These are phyloP conservation scores for Pseudonectria foliicola DNA, from an alignment of 2,329 filamentous ascomycete species.

Conservation along the genomic window DNA sequence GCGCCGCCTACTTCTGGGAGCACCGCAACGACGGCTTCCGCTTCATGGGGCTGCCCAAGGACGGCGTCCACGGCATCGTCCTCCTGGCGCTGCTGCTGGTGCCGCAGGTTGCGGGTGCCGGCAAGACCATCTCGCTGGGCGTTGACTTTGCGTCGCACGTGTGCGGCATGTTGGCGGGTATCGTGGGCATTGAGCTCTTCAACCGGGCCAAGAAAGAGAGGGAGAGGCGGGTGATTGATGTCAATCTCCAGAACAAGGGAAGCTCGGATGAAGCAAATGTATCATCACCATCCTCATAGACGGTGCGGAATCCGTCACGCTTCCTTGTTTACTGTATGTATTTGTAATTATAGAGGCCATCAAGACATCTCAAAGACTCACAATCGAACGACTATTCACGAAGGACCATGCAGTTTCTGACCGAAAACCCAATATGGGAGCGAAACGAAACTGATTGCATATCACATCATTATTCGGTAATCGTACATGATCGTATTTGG, in stretches of 20 bases:
- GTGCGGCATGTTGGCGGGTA: conserved; percentile 42
- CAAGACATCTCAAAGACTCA: too few relatives aligned
- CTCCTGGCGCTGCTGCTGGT: conserved; percentile 46
- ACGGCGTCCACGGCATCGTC: conserved; percentile 47
- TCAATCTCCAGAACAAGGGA: not conserved
- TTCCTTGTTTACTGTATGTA: too few relatives aligned
- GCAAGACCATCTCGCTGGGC: conserved; percentile 33
- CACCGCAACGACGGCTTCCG: conserved; percentile 50
- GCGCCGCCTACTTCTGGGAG: conserved; percentile 55
- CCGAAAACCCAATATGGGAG: too few relatives aligned
- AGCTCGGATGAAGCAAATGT: too few relatives aligned
- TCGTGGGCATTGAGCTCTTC: conserved; percentile 32
- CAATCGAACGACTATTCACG: too few relatives aligned
- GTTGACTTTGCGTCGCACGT: conserved; percentile 49
- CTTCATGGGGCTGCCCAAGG: conserved; percentile 50
- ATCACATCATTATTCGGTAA: too few relatives aligned
- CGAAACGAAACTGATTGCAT: too few relatives aligned
- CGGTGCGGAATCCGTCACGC: not conserved
- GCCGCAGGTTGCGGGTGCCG: conserved; percentile 41
- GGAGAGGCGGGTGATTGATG: conserved; percentile 14
- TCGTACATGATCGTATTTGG: too few relatives aligned
- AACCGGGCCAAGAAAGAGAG: conserved; percentile 12
- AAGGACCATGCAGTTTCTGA: too few relatives aligned
- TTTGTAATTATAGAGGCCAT: too few relatives aligned
- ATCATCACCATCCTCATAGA: not conserved